Percentiles rank a stretch among this genome's conserved stretches.
Evolutionary conservation across 2,329 filamentous ascomycete genomes (phyloP).

Genomic region (Malbranchea cinnamomea): DNA sequence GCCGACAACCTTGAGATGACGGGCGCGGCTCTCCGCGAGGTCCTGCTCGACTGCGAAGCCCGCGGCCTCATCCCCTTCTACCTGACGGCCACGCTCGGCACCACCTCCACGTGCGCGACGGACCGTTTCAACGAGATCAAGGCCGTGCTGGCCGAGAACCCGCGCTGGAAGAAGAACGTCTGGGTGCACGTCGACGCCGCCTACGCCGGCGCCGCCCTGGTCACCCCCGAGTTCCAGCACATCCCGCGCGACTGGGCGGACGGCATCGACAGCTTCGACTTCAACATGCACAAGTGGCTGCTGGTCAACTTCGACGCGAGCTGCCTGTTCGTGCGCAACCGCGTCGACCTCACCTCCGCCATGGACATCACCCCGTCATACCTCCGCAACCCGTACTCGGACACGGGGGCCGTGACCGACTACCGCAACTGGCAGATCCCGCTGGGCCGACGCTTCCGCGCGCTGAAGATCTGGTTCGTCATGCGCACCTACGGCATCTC

Average conservation of each 20-base stretch:
- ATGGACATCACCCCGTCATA: slow-evolving; percentile 69
- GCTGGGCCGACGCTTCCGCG: slow-evolving; percentile 72
- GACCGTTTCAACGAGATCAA: slow-evolving; percentile 66
- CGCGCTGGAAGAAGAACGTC: slow-evolving; percentile 41
- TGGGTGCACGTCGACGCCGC: slow-evolving; percentile 94
- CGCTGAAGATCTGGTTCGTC: slow-evolving; percentile 92
- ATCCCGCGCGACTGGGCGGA: slow-evolving; percentile 43
- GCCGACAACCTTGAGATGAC: slow-evolving; percentile 57
- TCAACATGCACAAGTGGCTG: slow-evolving; percentile 97
- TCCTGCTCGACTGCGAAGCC: slow-evolving; percentile 49
- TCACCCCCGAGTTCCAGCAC: slow-evolving; percentile 67
- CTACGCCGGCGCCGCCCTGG: slow-evolving; percentile 73
- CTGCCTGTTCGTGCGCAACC: slow-evolving; percentile 62
- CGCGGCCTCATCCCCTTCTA: slow-evolving; percentile 73
- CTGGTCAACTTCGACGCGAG: slow-evolving; percentile 84
- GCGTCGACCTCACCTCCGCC: slow-evolving; percentile 62
- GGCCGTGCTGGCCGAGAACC: slow-evolving; percentile 31
- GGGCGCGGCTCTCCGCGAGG: slow-evolving; percentile 43
- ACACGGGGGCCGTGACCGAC: slow-evolving; percentile 74
- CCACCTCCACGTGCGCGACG: slow-evolving; percentile 74
- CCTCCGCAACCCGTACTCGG: slow-evolving; percentile 66
- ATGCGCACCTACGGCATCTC: slow-evolving; percentile 65
- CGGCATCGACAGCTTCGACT: slow-evolving; percentile 73
- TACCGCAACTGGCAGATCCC: slow-evolving; percentile 97
- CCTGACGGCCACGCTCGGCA: slow-evolving; percentile 69